phyloP scores from a whole-genome alignment of 2,329 filamentous ascomycete genomes.

The Trichoderma guizhouense region DNA sequence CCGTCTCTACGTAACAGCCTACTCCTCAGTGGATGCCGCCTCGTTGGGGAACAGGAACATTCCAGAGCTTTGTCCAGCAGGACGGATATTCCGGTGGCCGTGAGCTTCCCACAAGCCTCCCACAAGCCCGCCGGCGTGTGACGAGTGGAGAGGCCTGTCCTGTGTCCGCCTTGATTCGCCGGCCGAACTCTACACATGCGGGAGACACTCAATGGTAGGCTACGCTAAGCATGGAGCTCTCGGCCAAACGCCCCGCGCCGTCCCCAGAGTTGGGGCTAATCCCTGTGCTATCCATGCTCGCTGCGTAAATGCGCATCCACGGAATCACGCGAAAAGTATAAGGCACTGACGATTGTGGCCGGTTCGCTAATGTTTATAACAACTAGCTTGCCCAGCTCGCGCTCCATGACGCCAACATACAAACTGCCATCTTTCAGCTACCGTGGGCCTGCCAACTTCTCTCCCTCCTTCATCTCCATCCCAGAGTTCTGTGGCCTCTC shows the following conservation, averaged over 20 bases:
- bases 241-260: slow-evolving; percentile 20
- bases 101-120: not conserved
- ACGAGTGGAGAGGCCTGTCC: slow-evolving; percentile 2
- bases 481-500: slow-evolving; percentile 31
- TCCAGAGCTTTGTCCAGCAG: slow-evolving; percentile 1
- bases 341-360: slow-evolving; percentile 13
- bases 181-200: not conserved
- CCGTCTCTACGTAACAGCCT: slow-evolving; percentile 5
- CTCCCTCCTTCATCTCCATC: slow-evolving; percentile 27
- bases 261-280: slow-evolving; percentile 19
- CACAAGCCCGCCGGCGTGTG: slow-evolving; percentile 2
- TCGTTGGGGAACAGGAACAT: slow-evolving; percentile 12
- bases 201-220: slow-evolving; percentile 9
- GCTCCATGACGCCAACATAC: slow-evolving; percentile 48
- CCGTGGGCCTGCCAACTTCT: slow-evolving; percentile 22
- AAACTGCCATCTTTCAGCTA: slow-evolving; percentile 27
- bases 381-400: slow-evolving; percentile 51
- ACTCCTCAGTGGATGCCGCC: slow-evolving; percentile 8
- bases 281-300: slow-evolving; percentile 16
- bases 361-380: slow-evolving; percentile 18
- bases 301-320: not conserved
- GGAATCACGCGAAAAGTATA: slow-evolving; percentile 15
- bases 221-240: slow-evolving; percentile 19
- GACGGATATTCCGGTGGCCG: slow-evolving; percentile 12
- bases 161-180: not conserved